Evolutionary conservation across 345 rosid genomes (phyloP).

Genomic region (Eucalyptus regnans): DNA sequence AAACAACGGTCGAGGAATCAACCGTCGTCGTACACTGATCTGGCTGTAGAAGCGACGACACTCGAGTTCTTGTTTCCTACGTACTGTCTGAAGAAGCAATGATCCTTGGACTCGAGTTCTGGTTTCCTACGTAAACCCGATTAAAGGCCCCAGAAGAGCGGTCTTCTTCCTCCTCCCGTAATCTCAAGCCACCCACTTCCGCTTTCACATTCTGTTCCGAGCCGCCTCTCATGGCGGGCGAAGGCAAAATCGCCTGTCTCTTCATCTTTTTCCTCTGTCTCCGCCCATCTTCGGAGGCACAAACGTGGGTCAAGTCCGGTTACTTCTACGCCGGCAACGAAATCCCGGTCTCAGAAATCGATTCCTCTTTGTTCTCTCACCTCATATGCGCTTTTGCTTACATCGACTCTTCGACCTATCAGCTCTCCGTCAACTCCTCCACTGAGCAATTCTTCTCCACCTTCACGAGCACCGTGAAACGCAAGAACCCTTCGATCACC

Average conservation of each 20-base stretch:
- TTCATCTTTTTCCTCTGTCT: background rate
- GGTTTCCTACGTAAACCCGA: background rate
- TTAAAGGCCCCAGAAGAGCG: background rate
- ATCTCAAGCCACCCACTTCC: background rate
- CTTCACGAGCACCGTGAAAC: constrained; percentile 11
- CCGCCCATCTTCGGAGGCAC: background rate
- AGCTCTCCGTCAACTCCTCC: constrained; percentile 3
- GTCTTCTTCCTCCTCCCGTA: background rate
- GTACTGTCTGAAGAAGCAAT: background rate
- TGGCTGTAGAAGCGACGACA: background rate
- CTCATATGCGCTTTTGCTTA: constrained; percentile 14
- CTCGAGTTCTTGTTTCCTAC: background rate
- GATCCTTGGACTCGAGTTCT: background rate
- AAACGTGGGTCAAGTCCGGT: constrained; percentile 16
- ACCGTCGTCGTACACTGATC: background rate
- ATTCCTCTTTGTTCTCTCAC: constrained; percentile 16
- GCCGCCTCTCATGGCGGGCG: background rate
- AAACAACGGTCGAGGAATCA: rapidly evolving
- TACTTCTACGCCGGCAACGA: constrained; percentile 3
- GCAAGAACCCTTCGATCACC: constrained; percentile 7
- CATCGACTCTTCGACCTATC: constrained; percentile 7
- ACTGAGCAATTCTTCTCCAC: background rate
- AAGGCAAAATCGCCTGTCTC: background rate
- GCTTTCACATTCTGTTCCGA: background rate
- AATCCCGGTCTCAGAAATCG: background rate